phyloP scores from a whole-genome alignment of 805 yeast species.

The Candida corydali region DNA sequence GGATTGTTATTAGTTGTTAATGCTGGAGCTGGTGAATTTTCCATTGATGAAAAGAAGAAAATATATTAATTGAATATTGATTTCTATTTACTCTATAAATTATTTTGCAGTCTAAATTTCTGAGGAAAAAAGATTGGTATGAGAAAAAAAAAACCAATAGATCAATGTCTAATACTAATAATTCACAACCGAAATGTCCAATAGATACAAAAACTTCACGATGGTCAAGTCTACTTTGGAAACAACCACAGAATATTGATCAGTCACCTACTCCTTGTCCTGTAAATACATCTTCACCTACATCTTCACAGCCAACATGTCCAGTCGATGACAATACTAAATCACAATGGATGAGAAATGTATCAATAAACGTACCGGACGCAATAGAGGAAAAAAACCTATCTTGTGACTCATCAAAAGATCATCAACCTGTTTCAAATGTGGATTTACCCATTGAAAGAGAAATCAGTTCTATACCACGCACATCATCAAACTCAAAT shows the following conservation, averaged over 20 bases:
- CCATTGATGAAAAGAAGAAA: conserved; percentile 94
- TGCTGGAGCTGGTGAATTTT: conserved; percentile 94
- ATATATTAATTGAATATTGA: conserved; percentile 47
- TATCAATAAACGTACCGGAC: conserved; percentile 29
- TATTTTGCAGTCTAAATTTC: neutral
- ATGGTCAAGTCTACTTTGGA: neutral
- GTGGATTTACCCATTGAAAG: conserved; percentile 63
- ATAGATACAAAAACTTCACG: neutral
- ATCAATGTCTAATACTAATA: conserved; percentile 4
- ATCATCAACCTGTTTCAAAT: conserved; percentile 14
- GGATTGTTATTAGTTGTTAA: conserved; percentile 86
- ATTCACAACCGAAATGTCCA: conserved; percentile 17
- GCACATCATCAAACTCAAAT: conserved; percentile 57
- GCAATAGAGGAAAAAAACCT: conserved; percentile 34
- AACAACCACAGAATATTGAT: neutral
- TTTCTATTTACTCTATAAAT: no score
- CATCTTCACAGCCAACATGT: conserved; percentile 27
- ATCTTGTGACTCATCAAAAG: conserved; percentile 43
- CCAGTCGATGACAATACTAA: conserved; percentile 39
- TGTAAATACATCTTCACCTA: conserved; percentile 44
- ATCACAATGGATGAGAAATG: conserved; percentile 33
- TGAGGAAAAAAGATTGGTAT: neutral
- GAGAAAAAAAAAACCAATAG: conserved; percentile 2
- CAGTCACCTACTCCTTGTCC: conserved; percentile 35
- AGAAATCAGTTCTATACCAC: conserved; percentile 77